phyloP scores from a whole-genome alignment of 108 stramenopile genomes.

The Fragilaria radians region DNA sequence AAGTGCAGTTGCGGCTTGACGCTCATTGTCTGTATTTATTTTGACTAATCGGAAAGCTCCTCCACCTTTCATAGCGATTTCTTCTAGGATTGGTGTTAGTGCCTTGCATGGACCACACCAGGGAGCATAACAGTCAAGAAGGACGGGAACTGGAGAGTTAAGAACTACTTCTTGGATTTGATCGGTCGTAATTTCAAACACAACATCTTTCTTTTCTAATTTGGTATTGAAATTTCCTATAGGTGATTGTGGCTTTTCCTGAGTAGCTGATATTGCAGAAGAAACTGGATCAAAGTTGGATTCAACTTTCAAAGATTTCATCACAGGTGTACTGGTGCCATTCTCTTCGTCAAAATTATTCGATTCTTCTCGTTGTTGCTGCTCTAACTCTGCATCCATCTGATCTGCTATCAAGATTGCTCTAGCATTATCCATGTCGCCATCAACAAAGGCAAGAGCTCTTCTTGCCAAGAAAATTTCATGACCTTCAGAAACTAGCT shows the following conservation, averaged over 20 bases:
- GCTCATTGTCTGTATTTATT: constrained; percentile 79
- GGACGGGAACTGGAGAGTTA: constrained; percentile 83
- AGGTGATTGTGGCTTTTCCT: constrained; percentile 6
- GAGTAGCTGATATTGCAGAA: constrained; percentile 14
- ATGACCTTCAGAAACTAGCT: constrained; percentile 60
- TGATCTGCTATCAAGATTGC: constrained; percentile 81
- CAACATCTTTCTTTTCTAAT: constrained; percentile 65
- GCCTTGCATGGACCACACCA: constrained; percentile 83
- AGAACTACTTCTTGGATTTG: constrained; percentile 69
- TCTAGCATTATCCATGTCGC: constrained; percentile 68
- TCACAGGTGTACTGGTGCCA: constrained; percentile 10
- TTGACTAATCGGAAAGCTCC: constrained; percentile 82
- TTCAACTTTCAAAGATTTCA: constrained; percentile 54
- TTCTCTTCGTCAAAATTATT: constrained; percentile 15
- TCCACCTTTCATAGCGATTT: constrained; percentile 72
- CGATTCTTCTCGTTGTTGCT: constrained; percentile 19
- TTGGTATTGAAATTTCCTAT: constrained; percentile 19
- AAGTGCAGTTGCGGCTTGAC: constrained; percentile 53
- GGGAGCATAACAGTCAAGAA: constrained; percentile 79
- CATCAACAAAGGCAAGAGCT: constrained; percentile 76
- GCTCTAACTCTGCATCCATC: constrained; percentile 62
- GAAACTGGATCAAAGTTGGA: constrained; percentile 70
- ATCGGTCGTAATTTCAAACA: constrained; percentile 69
- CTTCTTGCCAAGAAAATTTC: constrained; percentile 53
- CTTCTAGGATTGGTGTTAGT: constrained; percentile 75